Evolutionary conservation across 2,329 filamentous ascomycete genomes (phyloP), one percentile per base, ranked within the genome.

Genomic region (Penicillium freii): DNA sequence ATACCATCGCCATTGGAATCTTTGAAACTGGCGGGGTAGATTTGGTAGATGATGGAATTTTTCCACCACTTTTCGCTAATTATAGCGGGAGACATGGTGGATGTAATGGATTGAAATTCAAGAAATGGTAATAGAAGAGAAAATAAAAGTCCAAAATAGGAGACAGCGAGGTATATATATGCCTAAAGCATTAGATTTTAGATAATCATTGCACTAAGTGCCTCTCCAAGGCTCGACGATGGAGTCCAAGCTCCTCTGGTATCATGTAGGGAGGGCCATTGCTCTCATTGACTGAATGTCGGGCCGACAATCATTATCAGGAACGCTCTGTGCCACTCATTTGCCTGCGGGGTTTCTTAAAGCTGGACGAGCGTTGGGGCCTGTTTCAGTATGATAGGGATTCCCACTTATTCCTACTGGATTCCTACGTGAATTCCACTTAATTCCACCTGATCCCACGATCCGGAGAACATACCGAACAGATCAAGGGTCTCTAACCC

Each of bases 1-100:
- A 84, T 77, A 51, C 87, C 84, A 64, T 85, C 81, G 38, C 79
- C 79, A 56, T 85, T 84, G 60, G 79, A 80, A 67, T 82, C 79
- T 62, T 76, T 74, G 68, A 80, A 82, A 43, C 60, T 70, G 47
- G 66, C 63, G 3, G 66, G 62, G 39, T 66, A 70, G 25, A 71
- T 65, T 53, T 72, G 65, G 58, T 75, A 75, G 54, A 75, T 65
- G 13, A 69, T 67, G 33, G 71, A 66, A 52, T 74, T 69, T 60
- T 75, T 73, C 73, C 73, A 75, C 73, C 73, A 76, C 33, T 57
- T 57, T 57, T 57, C 54, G 25, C 42, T 23, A 13, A 53, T 42
- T 15, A 44, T 21, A 42, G 49, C 42, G 13, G 54, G 54, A 31
- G 54, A 57, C 54, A 57, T 57, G 17, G 34, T 34, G 40, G 34